These are phyloP conservation scores for Cercospora nicotianae DNA, from an alignment of 2,329 filamentous ascomycete genomes.

Conservation along the genomic window DNA sequence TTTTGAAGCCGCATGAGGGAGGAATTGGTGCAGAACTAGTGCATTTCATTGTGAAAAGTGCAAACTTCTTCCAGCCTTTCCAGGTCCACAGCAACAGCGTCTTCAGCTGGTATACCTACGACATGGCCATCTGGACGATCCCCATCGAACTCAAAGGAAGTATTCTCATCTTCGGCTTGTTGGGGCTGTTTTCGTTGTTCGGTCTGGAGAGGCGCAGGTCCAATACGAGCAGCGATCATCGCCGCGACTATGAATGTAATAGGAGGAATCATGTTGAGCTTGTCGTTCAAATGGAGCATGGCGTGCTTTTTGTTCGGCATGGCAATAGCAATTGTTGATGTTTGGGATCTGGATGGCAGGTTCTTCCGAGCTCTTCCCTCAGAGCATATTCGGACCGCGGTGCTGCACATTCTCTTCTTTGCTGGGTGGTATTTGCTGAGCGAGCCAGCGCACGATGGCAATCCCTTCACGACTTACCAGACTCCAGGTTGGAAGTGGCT, in stretches of 20 bases:
- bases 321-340: slow-evolving; percentile 18
- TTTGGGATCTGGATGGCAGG: slow-evolving; percentile 1
- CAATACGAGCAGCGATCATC: not conserved
- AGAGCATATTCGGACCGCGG: not conserved
- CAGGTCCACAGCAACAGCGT: slow-evolving; percentile 9
- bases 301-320: slow-evolving; percentile 24
- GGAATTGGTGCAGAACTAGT: slow-evolving; percentile 14
- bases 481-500: slow-evolving; percentile 59
- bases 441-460: slow-evolving; percentile 5
- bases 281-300: slow-evolving; percentile 19
- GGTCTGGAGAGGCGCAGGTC: slow-evolving; percentile 5
- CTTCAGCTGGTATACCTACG: slow-evolving; percentile 16
- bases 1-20: slow-evolving; percentile 8
- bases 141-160: slow-evolving; percentile 23
- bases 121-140: slow-evolving; percentile 23
- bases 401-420: slow-evolving; percentile 8
- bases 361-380: not conserved
- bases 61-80: slow-evolving; percentile 11
- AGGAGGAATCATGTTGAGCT: slow-evolving; percentile 5
- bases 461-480: slow-evolving; percentile 18
- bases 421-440: slow-evolving; percentile 18
- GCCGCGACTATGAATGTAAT: slow-evolving; percentile 7
- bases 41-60: not conserved
- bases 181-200: slow-evolving; percentile 13
- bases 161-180: slow-evolving; percentile 13